phyloP scores from a whole-genome alignment of 2,329 filamentous ascomycete species.

The Xylariaceae sp. region DNA sequence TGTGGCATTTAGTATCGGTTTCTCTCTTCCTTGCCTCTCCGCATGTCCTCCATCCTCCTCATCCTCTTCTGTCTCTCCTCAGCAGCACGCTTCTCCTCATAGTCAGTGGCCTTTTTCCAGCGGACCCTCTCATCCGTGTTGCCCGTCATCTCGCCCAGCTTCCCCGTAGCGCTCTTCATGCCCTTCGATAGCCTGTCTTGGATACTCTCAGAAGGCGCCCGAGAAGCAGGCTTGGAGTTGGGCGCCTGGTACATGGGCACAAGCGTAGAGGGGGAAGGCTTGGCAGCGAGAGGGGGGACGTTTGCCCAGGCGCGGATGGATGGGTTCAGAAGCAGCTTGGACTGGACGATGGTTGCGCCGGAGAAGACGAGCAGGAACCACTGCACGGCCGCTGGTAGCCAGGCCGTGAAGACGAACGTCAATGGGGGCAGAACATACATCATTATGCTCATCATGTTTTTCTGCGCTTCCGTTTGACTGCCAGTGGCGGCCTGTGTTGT shows the following conservation, averaged over 20 bases:
- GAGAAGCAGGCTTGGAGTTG: conserved; percentile 26
- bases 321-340: conserved; percentile 38
- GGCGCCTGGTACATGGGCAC: conserved; percentile 9
- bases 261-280: not conserved
- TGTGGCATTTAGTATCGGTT: too few relatives aligned
- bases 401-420: conserved; percentile 44
- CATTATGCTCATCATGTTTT: conserved; percentile 41
- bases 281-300: conserved; percentile 35
- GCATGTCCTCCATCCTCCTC: conserved; percentile 24
- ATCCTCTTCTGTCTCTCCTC: conserved; percentile 41
- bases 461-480: conserved; percentile 31
- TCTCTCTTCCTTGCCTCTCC: not conserved
- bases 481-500: conserved; percentile 22
- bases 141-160: conserved; percentile 10
- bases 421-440: conserved; percentile 42
- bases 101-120: conserved; percentile 26
- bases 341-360: conserved; percentile 33
- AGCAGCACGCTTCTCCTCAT: conserved; percentile 27
- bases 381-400: conserved; percentile 48
- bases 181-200: not conserved
- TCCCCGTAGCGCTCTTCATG: not conserved
- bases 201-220: conserved; percentile 28
- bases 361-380: conserved; percentile 46
- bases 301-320: conserved; percentile 38
- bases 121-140: conserved; percentile 19